Evolutionary conservation across 768 basidiomycete species (phyloP), one percentile per base, ranked within the genome.

Genomic region (Auricularia heimuer): DNA sequence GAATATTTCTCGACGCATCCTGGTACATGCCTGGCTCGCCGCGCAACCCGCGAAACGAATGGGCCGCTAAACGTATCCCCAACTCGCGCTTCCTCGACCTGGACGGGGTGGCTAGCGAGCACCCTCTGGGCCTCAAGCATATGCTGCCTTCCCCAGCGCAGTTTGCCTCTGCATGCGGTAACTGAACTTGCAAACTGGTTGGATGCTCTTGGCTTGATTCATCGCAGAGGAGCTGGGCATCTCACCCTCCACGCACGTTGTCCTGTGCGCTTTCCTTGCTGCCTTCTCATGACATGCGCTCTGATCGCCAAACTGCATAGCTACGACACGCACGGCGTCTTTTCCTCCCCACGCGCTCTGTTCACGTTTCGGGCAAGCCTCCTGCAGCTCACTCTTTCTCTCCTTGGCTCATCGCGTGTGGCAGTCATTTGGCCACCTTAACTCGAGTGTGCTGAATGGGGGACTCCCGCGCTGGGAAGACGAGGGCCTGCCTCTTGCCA

Each of bases 11-110:
- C 39, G 96, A 98, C 71, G 85, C 87, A 29, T 87, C 85, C 62
- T 98, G 95, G 96, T 88, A 91, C 74, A 97, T 98, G 96, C 96
- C 95, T 62, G 90, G 87, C 74, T 83, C 88, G 39, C 79, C 86
- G 1, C 84, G 94, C 64, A 85, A 84, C 62, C 81, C 89, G 2
- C 74, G 74, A n/a, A 74, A 83, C 36, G 94, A 96, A 75, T 95
- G 86, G 68, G 72, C 79, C 24, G 73, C 77, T 34, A 86, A 83
- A 67, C 82, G 87, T 39, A 82, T 97, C 39, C 89, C 89, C 3
- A 80, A 82, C 11, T 85, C 93, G 0, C 83, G 81, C 62, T 90
- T 86, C 70, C 80, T 94, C 68, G 89, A 94, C 72, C 78, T 95
- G 33, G 94, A 97, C 74, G 79, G 85, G 62, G 88, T 92, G 34